Evolutionary conservation across 805 yeast genomes (phyloP), one percentile per base, ranked within the genome.

Genomic region (Candida incommunis): DNA sequence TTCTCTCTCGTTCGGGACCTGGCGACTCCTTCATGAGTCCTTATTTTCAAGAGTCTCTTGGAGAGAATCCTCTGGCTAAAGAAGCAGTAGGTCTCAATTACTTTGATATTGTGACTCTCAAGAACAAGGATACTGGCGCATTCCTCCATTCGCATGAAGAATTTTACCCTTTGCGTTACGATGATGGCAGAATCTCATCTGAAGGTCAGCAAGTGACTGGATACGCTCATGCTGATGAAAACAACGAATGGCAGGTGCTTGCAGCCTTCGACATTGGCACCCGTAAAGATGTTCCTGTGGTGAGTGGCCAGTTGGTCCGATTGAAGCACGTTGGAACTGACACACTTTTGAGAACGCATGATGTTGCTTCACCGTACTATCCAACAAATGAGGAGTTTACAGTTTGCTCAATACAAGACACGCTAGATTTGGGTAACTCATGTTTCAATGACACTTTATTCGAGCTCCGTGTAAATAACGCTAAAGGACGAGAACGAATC

Each of bases 11-110:
- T 53, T 88, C 97, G 1, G 99, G 99, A 23, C 92, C 96, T 3
- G 99, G 99, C 50, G 96, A 92, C 60, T 71, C 72, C 2, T 87
- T 90, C 61, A 92, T 92, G 98, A 76, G 92, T n/a, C 72, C 92
- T 4, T 88, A 82, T 48, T 92, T 92, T 72, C 97, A 92, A 67
- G 95, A 86, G 57, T 80, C 95, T 26, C 71, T 92, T 44, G 80
- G 77, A 29, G 98, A 92, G 59, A 83, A 88, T 43, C 78, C 83
- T 22, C 61, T 83, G 55, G 83, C 90, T 13, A 72, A 65, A 54
- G 76, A 76, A 24, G 75, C 95, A 2, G 79, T 75, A 54, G 77
- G 73, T 26, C 76, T 92, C 40, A 75, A 86, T 54, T 90, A 72
- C 60, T 72, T 76, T 57, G 97, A 94, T 58, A 62, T 74, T 16